phyloP scores from a whole-genome alignment of 148 eudicot genomes.

The Rhododendron ferrugineum region DNA sequence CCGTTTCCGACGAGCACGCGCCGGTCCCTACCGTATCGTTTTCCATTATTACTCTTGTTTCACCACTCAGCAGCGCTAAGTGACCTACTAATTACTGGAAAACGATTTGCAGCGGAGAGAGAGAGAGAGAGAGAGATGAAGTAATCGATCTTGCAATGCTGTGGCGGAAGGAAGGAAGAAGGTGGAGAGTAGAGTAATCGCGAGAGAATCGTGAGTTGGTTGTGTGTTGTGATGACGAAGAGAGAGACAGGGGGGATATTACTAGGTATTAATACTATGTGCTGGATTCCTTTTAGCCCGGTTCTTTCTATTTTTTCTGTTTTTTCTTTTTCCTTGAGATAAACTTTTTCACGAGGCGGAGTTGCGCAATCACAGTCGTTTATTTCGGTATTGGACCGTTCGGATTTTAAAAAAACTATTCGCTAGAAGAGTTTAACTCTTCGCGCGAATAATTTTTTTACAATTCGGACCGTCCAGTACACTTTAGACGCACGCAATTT shows the following conservation, averaged over 20 bases:
- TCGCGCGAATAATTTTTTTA: too few species aligned
- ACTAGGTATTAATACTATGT: too few species aligned
- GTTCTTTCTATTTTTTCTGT: too few species aligned
- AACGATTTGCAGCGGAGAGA: neutral
- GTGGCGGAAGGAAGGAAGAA: neutral
- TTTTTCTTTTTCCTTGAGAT: too few species aligned
- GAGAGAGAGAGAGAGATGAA: neutral
- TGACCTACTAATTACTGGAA: neutral
- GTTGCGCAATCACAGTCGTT: too few species aligned
- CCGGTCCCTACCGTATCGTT: constrained; percentile 26
- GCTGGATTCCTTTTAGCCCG: too few species aligned
- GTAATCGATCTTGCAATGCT: neutral
- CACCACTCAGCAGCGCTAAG: neutral
- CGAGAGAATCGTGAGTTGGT: neutral
- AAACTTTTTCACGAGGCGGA: too few species aligned
- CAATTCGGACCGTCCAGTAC: rapidly evolving
- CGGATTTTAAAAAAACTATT: too few species aligned
- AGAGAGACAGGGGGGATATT: too few species aligned
- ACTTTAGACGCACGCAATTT: too few species aligned
- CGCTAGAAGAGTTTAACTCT: too few species aligned
- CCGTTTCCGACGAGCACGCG: constrained; percentile 53
- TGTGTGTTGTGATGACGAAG: neutral
- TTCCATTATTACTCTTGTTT: constrained; percentile 16
- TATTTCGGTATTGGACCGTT: too few species aligned
- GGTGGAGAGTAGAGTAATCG: neutral